Evolutionary conservation across 129 eudicot genomes (phyloP), one percentile per base, ranked within the genome.

Genomic region (Glebionis coronaria): DNA sequence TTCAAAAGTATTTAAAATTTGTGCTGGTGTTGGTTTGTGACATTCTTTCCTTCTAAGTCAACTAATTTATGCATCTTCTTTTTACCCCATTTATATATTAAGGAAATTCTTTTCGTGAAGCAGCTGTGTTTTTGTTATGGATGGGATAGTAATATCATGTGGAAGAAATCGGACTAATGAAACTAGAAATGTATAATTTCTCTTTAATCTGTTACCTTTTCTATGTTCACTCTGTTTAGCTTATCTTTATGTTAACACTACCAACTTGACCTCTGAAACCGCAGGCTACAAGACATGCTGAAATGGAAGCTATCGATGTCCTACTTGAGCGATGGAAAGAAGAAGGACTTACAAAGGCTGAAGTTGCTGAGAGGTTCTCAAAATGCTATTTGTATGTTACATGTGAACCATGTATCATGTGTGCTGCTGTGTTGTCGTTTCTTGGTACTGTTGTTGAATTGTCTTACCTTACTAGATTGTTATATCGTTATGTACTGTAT

Each of bases 331-430:
- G 80, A 67, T 90, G 93, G 93, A 70, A 81, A 66, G 54, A 68
- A 68, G 31, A 21, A 54, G 68, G 65, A 60, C 73, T 71, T 64
- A 71, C 83, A 31, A 75, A 75, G 67, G 42, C 69, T 44, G 85
- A 86, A 61, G 81, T 90, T 72, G 78, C 84, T 20, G 67, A 65
- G 42, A 79, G 73, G 68, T 77, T 94, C 64, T 84, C 95, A 59
- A 80, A 78, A n/a, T 82, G 95, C 78, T 69, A 64, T 73, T 93
- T 94, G 44, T 94, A 94, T 79, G 97, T 94, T 53, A 94, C 97
- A 12, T 94, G 99, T 79, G 99, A 94, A 68, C 99, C 99, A 56
- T 94, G 99, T 70, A 86, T 94, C 74, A 94, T 94, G 99, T 94
- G 99, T 40, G 97, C 97, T 3, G 73, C 91, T 27, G 90, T 97